phyloP scores from a whole-genome alignment of 2,329 filamentous ascomycete genomes.

The Ceratocystis albifundus region DNA sequence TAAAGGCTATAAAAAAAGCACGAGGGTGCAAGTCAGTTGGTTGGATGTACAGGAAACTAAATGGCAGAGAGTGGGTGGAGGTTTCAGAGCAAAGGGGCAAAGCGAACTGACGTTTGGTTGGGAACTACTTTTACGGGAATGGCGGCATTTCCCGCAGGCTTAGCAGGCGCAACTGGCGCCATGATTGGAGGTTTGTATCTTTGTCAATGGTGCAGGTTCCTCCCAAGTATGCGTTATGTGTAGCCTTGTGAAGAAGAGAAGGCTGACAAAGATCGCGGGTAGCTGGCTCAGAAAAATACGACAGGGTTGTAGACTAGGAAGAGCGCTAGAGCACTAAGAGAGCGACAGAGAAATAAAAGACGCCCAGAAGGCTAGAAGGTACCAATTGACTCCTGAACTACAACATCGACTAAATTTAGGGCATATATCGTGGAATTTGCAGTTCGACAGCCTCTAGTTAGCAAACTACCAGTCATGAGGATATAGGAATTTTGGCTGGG shows the following conservation, averaged over 20 bases:
- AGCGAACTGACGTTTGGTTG: slow-evolving; percentile 58
- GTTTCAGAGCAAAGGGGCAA: slow-evolving; percentile 17
- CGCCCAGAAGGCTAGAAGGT: neutral
- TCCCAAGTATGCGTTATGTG: slow-evolving; percentile 27
- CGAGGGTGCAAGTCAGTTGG: neutral
- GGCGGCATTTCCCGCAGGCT: neutral
- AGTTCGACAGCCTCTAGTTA: too few species aligned
- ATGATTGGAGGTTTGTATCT: slow-evolving; percentile 10
- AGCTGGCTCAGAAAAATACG: slow-evolving; percentile 6
- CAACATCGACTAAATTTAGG: neutral
- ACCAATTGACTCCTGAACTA: neutral
- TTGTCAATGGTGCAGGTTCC: too few species aligned
- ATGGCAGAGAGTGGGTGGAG: neutral
- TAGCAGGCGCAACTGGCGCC: slow-evolving; percentile 16
- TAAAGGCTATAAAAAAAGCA: slow-evolving; percentile 54
- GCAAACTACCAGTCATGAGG: neutral
- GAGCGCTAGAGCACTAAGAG: neutral
- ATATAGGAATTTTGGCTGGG: neutral
- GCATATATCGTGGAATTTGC: neutral
- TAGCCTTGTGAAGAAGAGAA: slow-evolving; percentile 20
- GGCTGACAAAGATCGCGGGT: slow-evolving; percentile 22
- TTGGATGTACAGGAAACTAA: neutral
- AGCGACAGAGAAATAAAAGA: neutral
- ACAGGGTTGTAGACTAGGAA: slow-evolving; percentile 12
- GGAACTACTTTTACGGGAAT: slow-evolving; percentile 38